Evolutionary conservation across 345 rosid genomes (phyloP).

Genomic region (Citropsis articulata): DNA sequence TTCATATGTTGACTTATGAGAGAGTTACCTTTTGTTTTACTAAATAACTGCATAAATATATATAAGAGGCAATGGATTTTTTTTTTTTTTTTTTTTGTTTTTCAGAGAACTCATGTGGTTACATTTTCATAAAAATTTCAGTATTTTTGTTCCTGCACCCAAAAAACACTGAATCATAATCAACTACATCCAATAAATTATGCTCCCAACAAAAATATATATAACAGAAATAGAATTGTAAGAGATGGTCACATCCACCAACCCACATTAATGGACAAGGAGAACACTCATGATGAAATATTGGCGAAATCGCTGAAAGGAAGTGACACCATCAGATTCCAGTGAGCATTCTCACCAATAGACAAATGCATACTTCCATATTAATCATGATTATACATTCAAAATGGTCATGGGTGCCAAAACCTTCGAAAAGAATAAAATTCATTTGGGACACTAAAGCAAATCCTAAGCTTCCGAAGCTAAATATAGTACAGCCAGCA

Average conservation of each 20-base stretch:
- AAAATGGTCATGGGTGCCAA: neutral
- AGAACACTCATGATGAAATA: neutral
- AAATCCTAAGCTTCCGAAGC: neutral
- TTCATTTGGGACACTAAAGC: neutral
- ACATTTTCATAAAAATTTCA: neutral
- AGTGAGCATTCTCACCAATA: neutral
- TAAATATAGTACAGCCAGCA: neutral
- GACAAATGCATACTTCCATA: neutral
- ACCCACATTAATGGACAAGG: neutral
- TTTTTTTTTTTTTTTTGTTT: conserved; percentile 1
- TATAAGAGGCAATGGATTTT: neutral
- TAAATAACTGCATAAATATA: neutral
- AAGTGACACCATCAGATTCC: neutral
- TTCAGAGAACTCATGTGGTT: neutral
- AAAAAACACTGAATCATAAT: conserved; percentile 1
- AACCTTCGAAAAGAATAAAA: neutral
- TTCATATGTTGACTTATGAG: neutral
- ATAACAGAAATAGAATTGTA: neutral
- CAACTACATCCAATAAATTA: neutral
- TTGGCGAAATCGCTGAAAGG: neutral
- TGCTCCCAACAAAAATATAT: neutral
- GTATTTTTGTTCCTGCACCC: neutral
- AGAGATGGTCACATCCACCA: neutral
- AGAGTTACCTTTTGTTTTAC: neutral
- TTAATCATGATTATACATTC: neutral